phyloP scores from a whole-genome alignment of 2,329 filamentous ascomycete genomes.

The Blastomyces gilchristii region DNA sequence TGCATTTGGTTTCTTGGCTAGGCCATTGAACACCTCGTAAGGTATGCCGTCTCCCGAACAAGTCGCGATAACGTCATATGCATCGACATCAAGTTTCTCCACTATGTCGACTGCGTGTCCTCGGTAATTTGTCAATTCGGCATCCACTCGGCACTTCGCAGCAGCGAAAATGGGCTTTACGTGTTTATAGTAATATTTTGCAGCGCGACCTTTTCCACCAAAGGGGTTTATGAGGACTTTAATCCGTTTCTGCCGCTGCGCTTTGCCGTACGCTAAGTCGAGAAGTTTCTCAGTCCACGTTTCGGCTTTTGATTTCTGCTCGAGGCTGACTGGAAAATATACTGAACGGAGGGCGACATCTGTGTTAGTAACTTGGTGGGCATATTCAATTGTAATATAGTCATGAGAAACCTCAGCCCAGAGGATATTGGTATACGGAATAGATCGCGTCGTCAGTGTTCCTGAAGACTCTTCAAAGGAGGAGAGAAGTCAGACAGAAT shows the following conservation, averaged over 20 bases:
- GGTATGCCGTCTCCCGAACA: slow-evolving; percentile 88
- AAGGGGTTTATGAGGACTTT: slow-evolving; percentile 88
- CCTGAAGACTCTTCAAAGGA: slow-evolving; percentile 13
- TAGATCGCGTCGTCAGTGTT: slow-evolving; percentile 43
- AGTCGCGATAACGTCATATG: slow-evolving; percentile 74
- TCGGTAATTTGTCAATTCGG: slow-evolving; percentile 57
- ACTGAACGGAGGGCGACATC: slow-evolving; percentile 52
- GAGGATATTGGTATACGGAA: slow-evolving; percentile 74
- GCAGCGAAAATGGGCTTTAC: slow-evolving; percentile 75
- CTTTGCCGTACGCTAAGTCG: slow-evolving; percentile 57
- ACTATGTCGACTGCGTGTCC: slow-evolving; percentile 74
- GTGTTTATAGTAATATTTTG: slow-evolving; percentile 61
- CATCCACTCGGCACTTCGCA: slow-evolving; percentile 64
- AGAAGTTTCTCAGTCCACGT: slow-evolving; percentile 58
- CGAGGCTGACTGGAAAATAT: slow-evolving; percentile 50
- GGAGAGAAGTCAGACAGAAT: background rate
- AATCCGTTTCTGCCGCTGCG: slow-evolving; percentile 62
- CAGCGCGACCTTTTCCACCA: slow-evolving; percentile 68
- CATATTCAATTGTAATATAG: slow-evolving; percentile 62
- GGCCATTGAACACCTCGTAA: slow-evolving; percentile 89
- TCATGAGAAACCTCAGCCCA: slow-evolving; percentile 59
- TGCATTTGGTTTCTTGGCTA: slow-evolving; percentile 68
- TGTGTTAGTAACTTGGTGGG: slow-evolving; percentile 49
- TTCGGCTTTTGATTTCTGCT: slow-evolving; percentile 40
- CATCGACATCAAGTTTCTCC: slow-evolving; percentile 62